A percentile compares a stretch with the other conserved stretches of the same genome.
Evolutionary conservation across 805 yeast species (phyloP).

Genomic region (Huiozyma sinensis): DNA sequence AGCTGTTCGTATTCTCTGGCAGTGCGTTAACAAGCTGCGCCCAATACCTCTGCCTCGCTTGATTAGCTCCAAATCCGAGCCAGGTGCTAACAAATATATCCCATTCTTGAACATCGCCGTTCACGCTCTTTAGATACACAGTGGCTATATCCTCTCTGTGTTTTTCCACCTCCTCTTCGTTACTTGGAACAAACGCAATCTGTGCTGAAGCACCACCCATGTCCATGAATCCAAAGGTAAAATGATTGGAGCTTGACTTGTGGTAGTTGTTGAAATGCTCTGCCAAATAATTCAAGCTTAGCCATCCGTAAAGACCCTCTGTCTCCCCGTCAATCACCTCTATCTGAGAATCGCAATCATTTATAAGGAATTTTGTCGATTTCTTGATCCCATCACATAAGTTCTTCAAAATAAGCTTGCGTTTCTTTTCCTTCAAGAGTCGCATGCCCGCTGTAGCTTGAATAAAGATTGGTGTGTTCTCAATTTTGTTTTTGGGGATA

Average conservation of each 20-base stretch:
- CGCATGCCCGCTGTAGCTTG: constrained; percentile 98
- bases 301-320: constrained; percentile 95
- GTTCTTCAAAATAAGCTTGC: constrained; percentile 41
- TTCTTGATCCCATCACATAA: constrained; percentile 49
- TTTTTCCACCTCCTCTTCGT: constrained; percentile 42
- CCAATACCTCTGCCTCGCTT: constrained; percentile 70
- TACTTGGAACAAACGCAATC: constrained; percentile 80
- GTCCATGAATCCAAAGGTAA: constrained; percentile 90
- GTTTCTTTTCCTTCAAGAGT: constrained; percentile 46
- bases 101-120: constrained; percentile 70
- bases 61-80: constrained; percentile 96
- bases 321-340: constrained; percentile 87
- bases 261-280: constrained; percentile 48
- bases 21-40: constrained; percentile 41
- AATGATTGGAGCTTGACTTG: constrained; percentile 27
- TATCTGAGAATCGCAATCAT: constrained; percentile 57
- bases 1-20: constrained; percentile 38
- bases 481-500: constrained; percentile 51
- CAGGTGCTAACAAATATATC: constrained; percentile 88
- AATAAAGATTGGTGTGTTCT: constrained; percentile 76
- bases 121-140: constrained; percentile 52
- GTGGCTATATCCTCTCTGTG: constrained; percentile 67
- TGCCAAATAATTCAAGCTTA: constrained; percentile 76
- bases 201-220: constrained; percentile 99
- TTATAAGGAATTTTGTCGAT: constrained; percentile 43